phyloP scores from a whole-genome alignment of 2,329 filamentous ascomycete species.

The Aspergillus fischeri region DNA sequence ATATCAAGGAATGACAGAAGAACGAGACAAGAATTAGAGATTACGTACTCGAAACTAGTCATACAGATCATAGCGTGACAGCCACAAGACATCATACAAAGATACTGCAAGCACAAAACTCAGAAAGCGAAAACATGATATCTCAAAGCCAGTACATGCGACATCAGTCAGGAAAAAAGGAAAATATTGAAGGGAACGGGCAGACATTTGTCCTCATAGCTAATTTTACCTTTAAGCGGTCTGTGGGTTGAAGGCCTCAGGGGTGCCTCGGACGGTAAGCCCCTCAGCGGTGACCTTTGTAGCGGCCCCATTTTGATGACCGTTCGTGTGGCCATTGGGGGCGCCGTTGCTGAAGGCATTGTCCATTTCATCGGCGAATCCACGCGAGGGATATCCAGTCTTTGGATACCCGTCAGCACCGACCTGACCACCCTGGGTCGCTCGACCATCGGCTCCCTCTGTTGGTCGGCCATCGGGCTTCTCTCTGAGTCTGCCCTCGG shows the following conservation, averaged over 20 bases:
- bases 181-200: neutral
- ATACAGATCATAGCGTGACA: neutral
- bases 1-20: neutral
- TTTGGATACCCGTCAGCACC: conserved; percentile 15
- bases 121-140: neutral
- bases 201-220: neutral
- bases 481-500: conserved; percentile 17
- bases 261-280: conserved; percentile 10
- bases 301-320: neutral
- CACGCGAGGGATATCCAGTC: conserved; percentile 19
- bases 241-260: conserved; percentile 22
- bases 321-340: conserved; percentile 3
- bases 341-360: conserved; percentile 23
- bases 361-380: conserved; percentile 31
- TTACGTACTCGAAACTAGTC: neutral
- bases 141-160: neutral
- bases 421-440: conserved; percentile 1
- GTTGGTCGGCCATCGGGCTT: conserved; percentile 1
- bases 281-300: conserved; percentile 1
- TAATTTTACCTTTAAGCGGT: conserved; percentile 9
- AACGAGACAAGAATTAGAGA: neutral
- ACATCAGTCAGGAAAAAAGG: neutral
- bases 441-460: neutral
- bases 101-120: neutral
- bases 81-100: neutral